Conservation (phyloP, 768 basidiomycete genomes). For the Clitopilus passeckerianus region DNA sequence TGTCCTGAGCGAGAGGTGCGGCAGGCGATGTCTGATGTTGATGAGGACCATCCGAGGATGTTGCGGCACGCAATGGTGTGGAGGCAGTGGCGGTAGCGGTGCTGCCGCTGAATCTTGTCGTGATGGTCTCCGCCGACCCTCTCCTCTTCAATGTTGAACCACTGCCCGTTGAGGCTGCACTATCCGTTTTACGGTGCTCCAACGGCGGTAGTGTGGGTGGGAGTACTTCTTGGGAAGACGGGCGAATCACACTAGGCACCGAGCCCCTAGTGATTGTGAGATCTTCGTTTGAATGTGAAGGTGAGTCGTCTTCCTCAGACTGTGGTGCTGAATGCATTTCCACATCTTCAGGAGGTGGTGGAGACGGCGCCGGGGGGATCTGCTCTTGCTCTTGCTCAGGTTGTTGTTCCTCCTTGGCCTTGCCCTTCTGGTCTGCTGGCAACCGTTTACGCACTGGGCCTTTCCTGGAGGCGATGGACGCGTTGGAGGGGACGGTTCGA, state of each 20-base stretch:
- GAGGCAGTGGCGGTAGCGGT: conserved; percentile 4
- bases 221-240: conserved; percentile 18
- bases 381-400: conserved; percentile 6
- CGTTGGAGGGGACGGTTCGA: conserved; percentile 1
- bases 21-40: neutral
- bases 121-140: conserved; percentile 44
- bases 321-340: neutral
- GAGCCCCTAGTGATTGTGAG: neutral
- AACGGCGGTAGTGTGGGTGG: conserved; percentile 12
- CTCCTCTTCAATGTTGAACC: conserved; percentile 34
- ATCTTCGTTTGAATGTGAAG: neutral
- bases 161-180: conserved; percentile 37
- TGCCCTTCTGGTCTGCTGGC: neutral
- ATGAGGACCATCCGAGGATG: conserved; percentile 12
- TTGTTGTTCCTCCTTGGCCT: conserved; percentile 11
- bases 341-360: neutral
- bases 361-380: neutral
- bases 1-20: conserved; percentile 1
- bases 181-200: conserved; percentile 42
- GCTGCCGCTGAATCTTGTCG: conserved; percentile 18
- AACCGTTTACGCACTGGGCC: conserved; percentile 5
- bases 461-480: neutral
- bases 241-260: neutral
- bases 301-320: neutral
- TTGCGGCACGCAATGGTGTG: conserved; percentile 2